Conservation (phyloP, 169 alveolate species). For the Eimeria praecox region DNA sequence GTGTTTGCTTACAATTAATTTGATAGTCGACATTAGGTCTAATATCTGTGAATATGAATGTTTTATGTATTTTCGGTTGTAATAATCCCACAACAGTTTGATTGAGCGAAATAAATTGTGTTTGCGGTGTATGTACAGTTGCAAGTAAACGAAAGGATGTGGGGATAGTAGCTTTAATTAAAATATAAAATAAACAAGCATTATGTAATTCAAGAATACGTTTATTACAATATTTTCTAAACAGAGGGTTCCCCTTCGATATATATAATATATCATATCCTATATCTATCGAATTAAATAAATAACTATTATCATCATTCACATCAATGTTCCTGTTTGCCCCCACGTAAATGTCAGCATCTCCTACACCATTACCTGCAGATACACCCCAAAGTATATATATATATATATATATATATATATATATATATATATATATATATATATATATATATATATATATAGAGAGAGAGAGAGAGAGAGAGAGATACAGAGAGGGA, state of each 20-base stretch:
- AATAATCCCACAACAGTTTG: neutral
- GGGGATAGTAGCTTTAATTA: neutral
- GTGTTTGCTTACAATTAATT: neutral
- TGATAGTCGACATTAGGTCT: neutral
- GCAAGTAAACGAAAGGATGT: neutral
- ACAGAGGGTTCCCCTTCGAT: neutral
- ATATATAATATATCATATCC: neutral
- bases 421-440: too few relatives aligned
- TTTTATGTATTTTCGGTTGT: neutral
- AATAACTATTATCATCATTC: neutral
- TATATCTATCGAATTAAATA: neutral
- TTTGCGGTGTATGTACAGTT: neutral
- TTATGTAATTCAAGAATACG: neutral
- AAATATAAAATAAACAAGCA: too few relatives aligned
- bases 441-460: too few relatives aligned
- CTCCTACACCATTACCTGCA: constrained; percentile 57
- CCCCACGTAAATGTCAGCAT: constrained; percentile 61
- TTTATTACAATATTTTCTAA: neutral
- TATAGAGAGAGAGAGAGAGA: too few relatives aligned
- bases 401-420: too few relatives aligned
- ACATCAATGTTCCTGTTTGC: neutral
- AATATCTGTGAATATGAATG: constrained; percentile 3
- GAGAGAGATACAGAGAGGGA: too few relatives aligned
- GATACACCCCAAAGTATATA: neutral
- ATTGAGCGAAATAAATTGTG: neutral